Conservation (phyloP, 1,139 yeast species). For the Yarrowia galli region DNA sequence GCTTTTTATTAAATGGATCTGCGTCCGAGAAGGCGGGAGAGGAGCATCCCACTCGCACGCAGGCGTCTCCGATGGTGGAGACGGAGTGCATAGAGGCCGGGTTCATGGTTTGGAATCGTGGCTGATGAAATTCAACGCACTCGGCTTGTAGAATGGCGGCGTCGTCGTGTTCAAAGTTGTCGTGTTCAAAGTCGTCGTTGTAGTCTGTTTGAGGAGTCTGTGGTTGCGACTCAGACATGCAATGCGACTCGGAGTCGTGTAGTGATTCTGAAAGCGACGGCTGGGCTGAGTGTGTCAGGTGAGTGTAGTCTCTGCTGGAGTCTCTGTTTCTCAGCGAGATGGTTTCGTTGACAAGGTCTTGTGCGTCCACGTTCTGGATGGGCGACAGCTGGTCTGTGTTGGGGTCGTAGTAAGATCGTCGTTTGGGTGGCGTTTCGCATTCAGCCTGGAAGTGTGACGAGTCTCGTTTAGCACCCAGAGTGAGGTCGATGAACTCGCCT, state of each 20-base stretch:
- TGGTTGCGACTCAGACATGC: slow-evolving; percentile 31
- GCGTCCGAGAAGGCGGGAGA: slow-evolving; percentile 28
- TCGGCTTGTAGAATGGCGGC: slow-evolving; percentile 18
- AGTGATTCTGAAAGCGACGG: slow-evolving; percentile 26
- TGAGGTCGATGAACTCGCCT: slow-evolving; percentile 11
- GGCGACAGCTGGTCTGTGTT: slow-evolving; percentile 33
- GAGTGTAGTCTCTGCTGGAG: slow-evolving; percentile 25
- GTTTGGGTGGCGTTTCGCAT: slow-evolving; percentile 26
- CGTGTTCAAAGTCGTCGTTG: slow-evolving; percentile 28
- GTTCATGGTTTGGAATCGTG: slow-evolving; percentile 27
- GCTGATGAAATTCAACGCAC: slow-evolving; percentile 28
- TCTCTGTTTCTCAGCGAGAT: slow-evolving; percentile 21
- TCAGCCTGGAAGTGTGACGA: slow-evolving; percentile 16
- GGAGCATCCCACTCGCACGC: slow-evolving; percentile 29
- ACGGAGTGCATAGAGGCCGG: slow-evolving; percentile 27
- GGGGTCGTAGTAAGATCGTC: slow-evolving; percentile 34
- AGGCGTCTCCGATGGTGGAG: slow-evolving; percentile 28
- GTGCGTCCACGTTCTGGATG: slow-evolving; percentile 30
- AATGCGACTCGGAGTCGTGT: slow-evolving; percentile 30
- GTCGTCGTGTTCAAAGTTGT: too few relatives aligned
- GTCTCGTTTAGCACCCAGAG: slow-evolving; percentile 28
- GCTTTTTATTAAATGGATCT: slow-evolving; percentile 28
- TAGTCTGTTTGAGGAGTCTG: slow-evolving; percentile 36
- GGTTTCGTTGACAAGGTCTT: slow-evolving; percentile 2
- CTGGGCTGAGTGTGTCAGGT: slow-evolving; percentile 16